These are phyloP conservation scores for Paramecium tetraurelia DNA, from an alignment of 73 alveolate genomes.

Conservation along the genomic window DNA sequence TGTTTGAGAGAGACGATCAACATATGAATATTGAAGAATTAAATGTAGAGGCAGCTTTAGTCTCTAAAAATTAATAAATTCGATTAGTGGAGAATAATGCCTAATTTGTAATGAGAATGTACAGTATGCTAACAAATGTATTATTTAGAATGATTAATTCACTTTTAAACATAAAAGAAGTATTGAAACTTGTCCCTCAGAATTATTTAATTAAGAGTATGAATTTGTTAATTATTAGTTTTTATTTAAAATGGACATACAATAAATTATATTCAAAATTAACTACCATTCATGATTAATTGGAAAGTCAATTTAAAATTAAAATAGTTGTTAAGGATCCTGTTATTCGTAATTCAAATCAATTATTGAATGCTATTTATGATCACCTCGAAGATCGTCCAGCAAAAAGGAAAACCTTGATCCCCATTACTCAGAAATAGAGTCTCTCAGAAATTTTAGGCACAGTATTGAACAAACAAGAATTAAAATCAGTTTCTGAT, in stretches of 20 bases:
- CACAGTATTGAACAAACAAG: background rate
- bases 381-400: constrained; percentile 12
- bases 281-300: background rate
- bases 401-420: background rate
- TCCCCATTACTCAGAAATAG: background rate
- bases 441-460: background rate
- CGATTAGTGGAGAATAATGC: background rate
- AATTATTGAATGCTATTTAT: constrained; percentile 36
- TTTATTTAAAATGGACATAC: constrained; percentile 47
- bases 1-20: background rate
- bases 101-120: background rate
- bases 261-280: background rate
- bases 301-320: background rate
- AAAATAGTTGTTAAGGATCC: constrained; percentile 25
- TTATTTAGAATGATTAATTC: constrained; percentile 27
- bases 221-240: background rate
- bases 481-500: background rate
- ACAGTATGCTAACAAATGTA: background rate
- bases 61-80: background rate
- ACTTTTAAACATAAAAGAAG: background rate
- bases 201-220: constrained; percentile 27
- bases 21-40: constrained; percentile 11
- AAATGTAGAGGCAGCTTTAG: background rate
- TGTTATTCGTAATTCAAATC: background rate
- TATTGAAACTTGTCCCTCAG: constrained; percentile 17